phyloP scores from a whole-genome alignment of 257 asterid genomes.

The Penstemon barbatus region DNA sequence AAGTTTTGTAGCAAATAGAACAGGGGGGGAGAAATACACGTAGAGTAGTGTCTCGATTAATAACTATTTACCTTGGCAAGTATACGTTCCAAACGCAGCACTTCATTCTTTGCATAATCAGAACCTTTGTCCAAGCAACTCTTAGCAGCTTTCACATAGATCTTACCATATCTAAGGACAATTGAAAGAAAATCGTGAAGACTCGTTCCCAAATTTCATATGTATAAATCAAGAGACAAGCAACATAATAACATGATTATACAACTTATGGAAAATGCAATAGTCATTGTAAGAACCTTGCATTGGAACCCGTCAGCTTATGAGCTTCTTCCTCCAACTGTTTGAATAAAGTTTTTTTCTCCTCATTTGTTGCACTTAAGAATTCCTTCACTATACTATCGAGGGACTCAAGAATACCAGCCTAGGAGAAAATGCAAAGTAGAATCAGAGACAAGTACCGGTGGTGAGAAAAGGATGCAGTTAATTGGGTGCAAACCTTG shows the following conservation, averaged over 20 bases:
- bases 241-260: neutral
- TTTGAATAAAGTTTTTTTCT: slow-evolving; percentile 52
- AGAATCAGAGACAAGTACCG: slow-evolving; percentile 15
- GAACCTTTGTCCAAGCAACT: slow-evolving; percentile 77
- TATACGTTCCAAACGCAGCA: slow-evolving; percentile 75
- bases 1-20: neutral
- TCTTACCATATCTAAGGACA: slow-evolving; percentile 65
- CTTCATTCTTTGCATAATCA: slow-evolving; percentile 82
- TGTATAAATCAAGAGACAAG: neutral
- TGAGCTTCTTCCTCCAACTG: slow-evolving; percentile 75
- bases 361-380: slow-evolving; percentile 55
- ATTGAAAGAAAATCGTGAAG: slow-evolving; percentile 9
- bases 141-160: slow-evolving; percentile 84
- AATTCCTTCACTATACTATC: slow-evolving; percentile 76
- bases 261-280: neutral
- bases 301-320: slow-evolving; percentile 65
- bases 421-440: slow-evolving; percentile 45
- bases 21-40: neutral
- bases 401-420: slow-evolving; percentile 71
- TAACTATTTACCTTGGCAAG: slow-evolving; percentile 73
- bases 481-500: slow-evolving; percentile 50
- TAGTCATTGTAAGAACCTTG: slow-evolving; percentile 50
- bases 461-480: slow-evolving; percentile 1
- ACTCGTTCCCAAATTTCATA: neutral
- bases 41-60: neutral